These are phyloP conservation scores for Posidonia australis DNA, from an alignment of 106 monocot species.

Conservation along the genomic window DNA sequence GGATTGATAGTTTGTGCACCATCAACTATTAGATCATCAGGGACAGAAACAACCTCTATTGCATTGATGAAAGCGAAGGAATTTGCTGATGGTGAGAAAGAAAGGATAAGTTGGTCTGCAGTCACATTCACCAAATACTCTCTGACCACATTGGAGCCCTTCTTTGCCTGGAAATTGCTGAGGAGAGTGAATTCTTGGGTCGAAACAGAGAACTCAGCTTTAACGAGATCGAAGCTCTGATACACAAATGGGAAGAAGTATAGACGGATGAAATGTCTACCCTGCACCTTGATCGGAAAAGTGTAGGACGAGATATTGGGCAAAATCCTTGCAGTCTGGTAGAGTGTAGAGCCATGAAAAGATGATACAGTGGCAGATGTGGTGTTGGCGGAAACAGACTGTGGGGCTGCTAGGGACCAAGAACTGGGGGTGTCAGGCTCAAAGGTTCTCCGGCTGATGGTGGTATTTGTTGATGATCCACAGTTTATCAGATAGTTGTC, in stretches of 20 bases:
- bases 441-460: constrained; percentile 29
- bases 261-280: constrained; percentile 66
- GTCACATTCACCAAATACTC: constrained; percentile 46
- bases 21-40: constrained; percentile 41
- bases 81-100: constrained; percentile 33
- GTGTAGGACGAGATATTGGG: constrained; percentile 34
- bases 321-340: constrained; percentile 59
- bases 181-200: constrained; percentile 35
- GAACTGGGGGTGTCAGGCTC: constrained; percentile 27
- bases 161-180: constrained; percentile 19
- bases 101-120: constrained; percentile 9
- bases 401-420: constrained; percentile 22
- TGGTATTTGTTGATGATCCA: constrained; percentile 40
- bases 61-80: constrained; percentile 57
- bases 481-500: constrained; percentile 81
- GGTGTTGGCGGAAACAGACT: constrained; percentile 25
- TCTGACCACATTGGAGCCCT: constrained; percentile 19
- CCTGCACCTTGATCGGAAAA: constrained; percentile 29
- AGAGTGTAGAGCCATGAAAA: constrained; percentile 24
- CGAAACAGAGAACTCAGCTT: constrained; percentile 37
- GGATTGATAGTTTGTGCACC: constrained; percentile 33
- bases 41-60: constrained; percentile 62
- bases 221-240: constrained; percentile 34
- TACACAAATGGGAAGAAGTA: constrained; percentile 59
- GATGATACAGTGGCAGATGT: constrained; percentile 19